These are phyloP conservation scores for Sclerotinia subarctica DNA, from an alignment of 2,329 filamentous ascomycete species.

Conservation along the genomic window DNA sequence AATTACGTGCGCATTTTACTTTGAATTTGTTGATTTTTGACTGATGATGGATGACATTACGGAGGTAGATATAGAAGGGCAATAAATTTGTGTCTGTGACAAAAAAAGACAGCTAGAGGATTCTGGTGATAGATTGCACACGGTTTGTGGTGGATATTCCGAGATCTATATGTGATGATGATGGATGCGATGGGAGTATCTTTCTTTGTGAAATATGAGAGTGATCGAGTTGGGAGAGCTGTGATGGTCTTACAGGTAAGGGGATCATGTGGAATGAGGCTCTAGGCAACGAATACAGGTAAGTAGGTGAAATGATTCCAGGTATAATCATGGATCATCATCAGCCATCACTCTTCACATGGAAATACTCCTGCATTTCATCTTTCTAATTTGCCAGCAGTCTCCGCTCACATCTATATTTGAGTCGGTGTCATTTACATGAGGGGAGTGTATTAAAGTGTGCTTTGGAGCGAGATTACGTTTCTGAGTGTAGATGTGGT, in stretches of 20 bases:
- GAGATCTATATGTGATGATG: background rate
- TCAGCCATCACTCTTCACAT: background rate
- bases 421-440: background rate
- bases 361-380: background rate
- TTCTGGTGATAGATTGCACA: background rate
- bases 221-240: background rate
- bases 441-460: background rate
- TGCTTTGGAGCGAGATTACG: background rate
- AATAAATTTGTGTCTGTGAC: background rate
- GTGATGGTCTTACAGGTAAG: background rate
- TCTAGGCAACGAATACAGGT: background rate
- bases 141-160: background rate
- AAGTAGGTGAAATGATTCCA: background rate
- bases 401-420: no score
- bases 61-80: background rate
- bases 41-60: background rate
- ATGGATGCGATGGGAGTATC: background rate
- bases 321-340: background rate
- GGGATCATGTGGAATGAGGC: background rate
- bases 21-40: no score
- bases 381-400: background rate
- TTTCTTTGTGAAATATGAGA: background rate
- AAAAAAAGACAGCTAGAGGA: background rate
- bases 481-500: background rate
- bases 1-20: no score